Evolutionary conservation across 192 early-diverging fungal species (phyloP).

Genomic region (Coemansia biformis): DNA sequence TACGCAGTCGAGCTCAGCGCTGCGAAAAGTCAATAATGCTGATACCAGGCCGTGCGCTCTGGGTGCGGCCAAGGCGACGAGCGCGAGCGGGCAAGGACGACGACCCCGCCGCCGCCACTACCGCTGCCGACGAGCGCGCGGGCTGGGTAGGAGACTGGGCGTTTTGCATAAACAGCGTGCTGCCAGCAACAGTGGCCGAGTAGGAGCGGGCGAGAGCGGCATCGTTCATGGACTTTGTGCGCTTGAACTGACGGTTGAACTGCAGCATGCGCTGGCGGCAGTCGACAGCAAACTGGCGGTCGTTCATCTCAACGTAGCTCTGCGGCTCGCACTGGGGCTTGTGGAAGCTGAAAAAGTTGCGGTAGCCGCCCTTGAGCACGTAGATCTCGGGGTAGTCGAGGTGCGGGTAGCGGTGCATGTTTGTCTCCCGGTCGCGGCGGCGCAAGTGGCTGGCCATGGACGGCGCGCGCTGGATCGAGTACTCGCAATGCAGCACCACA

Average conservation of each 20-base stretch:
- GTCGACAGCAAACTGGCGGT: slow-evolving; percentile 54
- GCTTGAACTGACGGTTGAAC: slow-evolving; percentile 53
- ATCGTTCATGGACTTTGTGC: slow-evolving; percentile 53
- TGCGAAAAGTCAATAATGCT: slow-evolving; percentile 35
- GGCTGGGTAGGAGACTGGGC: slow-evolving; percentile 26
- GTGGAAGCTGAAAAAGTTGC: slow-evolving; percentile 59
- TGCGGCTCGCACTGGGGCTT: slow-evolving; percentile 65
- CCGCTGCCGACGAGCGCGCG: slow-evolving; percentile 1
- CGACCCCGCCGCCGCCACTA: too few species aligned
- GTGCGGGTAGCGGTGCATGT: slow-evolving; percentile 65
- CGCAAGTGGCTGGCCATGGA: slow-evolving; percentile 76
- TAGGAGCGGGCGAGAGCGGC: slow-evolving; percentile 12
- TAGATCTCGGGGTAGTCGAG: slow-evolving; percentile 83
- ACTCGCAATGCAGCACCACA: slow-evolving; percentile 86
- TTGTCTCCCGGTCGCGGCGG: slow-evolving; percentile 66
- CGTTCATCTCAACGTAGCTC: slow-evolving; percentile 76
- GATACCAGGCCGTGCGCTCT: slow-evolving; percentile 45
- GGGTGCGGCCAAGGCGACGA: slow-evolving; percentile 25
- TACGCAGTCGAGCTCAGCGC: neutral
- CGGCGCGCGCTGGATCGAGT: slow-evolving; percentile 72
- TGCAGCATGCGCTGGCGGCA: slow-evolving; percentile 48
- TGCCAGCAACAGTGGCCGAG: slow-evolving; percentile 12
- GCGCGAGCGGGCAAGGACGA: slow-evolving; percentile 27
- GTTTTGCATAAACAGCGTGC: slow-evolving; percentile 13
- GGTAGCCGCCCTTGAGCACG: slow-evolving; percentile 80